Conservation (phyloP, 768 basidiomycete species). For the Chalciporus chontae region DNA sequence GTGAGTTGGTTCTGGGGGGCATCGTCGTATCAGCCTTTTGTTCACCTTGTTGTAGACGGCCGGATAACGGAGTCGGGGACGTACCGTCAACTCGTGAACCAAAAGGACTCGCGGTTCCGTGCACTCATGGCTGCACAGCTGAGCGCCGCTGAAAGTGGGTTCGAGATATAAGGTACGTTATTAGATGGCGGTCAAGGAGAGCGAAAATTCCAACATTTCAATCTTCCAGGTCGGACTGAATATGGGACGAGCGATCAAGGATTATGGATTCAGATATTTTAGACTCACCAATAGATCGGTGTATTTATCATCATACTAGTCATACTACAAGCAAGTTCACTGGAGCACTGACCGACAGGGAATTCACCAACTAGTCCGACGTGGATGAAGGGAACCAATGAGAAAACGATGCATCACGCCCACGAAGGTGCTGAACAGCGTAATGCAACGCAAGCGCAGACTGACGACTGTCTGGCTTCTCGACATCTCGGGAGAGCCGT, state of each 20-base stretch:
- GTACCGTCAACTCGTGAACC: conserved; percentile 73
- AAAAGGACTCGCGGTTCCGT: conserved; percentile 75
- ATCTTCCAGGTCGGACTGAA: neutral
- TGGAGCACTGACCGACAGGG: neutral
- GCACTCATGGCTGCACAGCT: conserved; percentile 88
- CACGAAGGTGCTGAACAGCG: no score
- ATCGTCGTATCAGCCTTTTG: no score
- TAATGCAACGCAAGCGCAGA: no score
- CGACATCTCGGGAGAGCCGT: no score
- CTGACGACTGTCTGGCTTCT: no score
- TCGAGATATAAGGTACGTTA: conserved; percentile 2
- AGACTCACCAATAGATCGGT: neutral
- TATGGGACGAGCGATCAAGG: neutral
- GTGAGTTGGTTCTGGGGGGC: conserved; percentile 35
- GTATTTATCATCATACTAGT: conserved; percentile 1
- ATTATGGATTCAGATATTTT: neutral
- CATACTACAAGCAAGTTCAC: neutral
- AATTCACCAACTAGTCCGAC: no score
- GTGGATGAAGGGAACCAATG: no score
- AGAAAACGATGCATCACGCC: no score
- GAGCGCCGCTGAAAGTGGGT: conserved; percentile 38
- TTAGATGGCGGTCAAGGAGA: neutral
- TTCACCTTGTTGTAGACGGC: conserved; percentile 46
- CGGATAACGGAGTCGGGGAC: conserved; percentile 79
- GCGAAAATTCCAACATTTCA: neutral